These are phyloP conservation scores for Neurospora sublineolata DNA, from an alignment of 495 filamentous ascomycete species.

Conservation along the genomic window DNA sequence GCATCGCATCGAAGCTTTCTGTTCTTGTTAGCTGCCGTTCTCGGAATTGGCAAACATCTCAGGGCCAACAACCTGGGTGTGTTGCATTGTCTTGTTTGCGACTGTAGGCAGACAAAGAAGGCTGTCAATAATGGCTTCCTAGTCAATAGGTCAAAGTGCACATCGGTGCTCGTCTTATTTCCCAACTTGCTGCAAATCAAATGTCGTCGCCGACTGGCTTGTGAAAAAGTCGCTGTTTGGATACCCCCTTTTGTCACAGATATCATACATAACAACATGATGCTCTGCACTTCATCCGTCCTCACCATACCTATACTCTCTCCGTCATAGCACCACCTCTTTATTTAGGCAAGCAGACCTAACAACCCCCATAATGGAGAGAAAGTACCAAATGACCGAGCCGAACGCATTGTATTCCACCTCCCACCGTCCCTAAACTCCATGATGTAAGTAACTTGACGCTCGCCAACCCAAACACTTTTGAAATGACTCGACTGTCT, in stretches of 20 bases:
- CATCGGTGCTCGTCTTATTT: neutral
- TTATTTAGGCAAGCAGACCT: neutral
- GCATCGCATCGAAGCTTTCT: neutral
- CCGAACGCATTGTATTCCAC: neutral
- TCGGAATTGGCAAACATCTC: neutral
- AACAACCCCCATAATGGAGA: neutral
- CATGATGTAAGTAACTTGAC: neutral
- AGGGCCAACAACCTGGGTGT: neutral
- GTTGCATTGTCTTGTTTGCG: neutral
- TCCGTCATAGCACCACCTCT: neutral
- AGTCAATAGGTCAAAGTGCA: neutral
- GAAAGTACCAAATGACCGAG: neutral
- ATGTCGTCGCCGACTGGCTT: neutral
- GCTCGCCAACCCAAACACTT: neutral
- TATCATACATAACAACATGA: neutral
- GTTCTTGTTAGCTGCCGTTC: neutral
- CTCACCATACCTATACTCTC: neutral
- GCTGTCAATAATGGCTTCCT: neutral
- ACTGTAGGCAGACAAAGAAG: neutral
- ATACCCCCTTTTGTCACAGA: neutral
- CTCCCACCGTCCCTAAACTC: neutral
- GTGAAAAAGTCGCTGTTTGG: neutral
- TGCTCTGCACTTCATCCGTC: neutral
- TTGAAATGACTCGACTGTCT: neutral
- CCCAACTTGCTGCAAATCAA: neutral